phyloP scores from a whole-genome alignment of 2,329 filamentous ascomycete species.

The Fusarium tjaetaba region DNA sequence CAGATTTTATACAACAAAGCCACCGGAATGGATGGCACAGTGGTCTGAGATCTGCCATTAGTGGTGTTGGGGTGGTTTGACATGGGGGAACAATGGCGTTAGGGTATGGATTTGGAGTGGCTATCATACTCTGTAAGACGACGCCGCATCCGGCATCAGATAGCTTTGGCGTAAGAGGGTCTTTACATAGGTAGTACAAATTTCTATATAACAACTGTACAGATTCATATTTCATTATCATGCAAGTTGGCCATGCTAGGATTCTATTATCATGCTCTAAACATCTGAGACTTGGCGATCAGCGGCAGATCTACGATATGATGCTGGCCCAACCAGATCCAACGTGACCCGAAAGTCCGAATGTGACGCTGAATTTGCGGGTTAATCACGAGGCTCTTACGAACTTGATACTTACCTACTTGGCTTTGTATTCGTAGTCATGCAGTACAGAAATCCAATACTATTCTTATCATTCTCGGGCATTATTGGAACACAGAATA shows the following conservation, averaged over 20 bases:
- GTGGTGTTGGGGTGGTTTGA: constrained; percentile 38
- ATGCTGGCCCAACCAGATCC: constrained; percentile 3
- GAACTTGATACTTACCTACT: neutral
- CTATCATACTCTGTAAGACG: neutral
- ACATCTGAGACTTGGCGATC: constrained; percentile 18
- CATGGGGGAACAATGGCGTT: constrained; percentile 32
- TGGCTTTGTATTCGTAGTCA: constrained; percentile 9
- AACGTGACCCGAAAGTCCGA: constrained; percentile 14
- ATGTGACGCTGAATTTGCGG: constrained; percentile 27
- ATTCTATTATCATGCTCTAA: neutral
- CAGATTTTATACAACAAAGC: neutral
- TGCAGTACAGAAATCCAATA: neutral
- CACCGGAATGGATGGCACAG: constrained; percentile 1
- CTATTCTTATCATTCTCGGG: too few species aligned
- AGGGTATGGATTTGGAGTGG: constrained; percentile 1
- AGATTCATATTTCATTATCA: neutral
- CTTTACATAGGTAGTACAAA: neutral
- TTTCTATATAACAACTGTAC: neutral
- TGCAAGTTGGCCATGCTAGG: neutral
- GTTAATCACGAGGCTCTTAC: constrained; percentile 26
- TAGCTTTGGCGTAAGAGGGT: constrained; percentile 3
- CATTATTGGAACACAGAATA: neutral
- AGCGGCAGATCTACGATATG: constrained; percentile 33
- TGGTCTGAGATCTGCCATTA: constrained; percentile 28
- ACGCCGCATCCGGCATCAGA: constrained; percentile 26